Conservation (phyloP, 257 asterid species). For the Echium plantagineum region DNA sequence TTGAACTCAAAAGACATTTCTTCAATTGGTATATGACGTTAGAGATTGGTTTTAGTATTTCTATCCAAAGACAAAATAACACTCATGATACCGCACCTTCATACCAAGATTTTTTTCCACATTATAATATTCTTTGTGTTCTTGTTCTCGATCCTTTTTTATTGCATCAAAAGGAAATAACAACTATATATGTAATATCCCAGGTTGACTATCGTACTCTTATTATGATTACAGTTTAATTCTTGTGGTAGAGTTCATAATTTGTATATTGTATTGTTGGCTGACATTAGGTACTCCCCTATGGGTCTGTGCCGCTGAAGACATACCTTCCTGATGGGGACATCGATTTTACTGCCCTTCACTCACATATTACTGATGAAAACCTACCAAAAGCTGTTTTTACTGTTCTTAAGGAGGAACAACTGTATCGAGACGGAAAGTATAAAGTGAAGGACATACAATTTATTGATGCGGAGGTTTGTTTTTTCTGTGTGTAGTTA, state of each 20-base stretch:
- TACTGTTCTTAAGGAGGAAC: slow-evolving; percentile 52
- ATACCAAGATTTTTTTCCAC: too few species aligned
- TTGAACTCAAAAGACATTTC: too few species aligned
- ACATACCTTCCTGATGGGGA: too few species aligned
- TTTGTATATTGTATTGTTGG: slow-evolving; percentile 2
- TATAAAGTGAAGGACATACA: slow-evolving; percentile 57
- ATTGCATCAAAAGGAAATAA: too few species aligned
- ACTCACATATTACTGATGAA: slow-evolving; percentile 37
- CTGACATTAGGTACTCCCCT: slow-evolving; percentile 47
- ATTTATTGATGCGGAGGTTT: slow-evolving; percentile 75
- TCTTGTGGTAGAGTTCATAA: neutral
- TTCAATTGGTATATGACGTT: too few species aligned
- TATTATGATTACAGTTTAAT: neutral
- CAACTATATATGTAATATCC: too few species aligned
- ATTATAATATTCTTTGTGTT: too few species aligned
- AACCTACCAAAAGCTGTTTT: slow-evolving; percentile 49
- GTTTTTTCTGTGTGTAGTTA: slow-evolving; percentile 4
- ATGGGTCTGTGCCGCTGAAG: slow-evolving; percentile 95
- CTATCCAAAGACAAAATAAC: too few species aligned
- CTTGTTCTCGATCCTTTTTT: too few species aligned
- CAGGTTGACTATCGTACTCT: too few species aligned
- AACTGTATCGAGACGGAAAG: slow-evolving; percentile 41
- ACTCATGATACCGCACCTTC: too few species aligned
- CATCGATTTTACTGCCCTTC: slow-evolving; percentile 68
- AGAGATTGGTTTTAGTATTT: too few species aligned